Base-by-base conservation (phyloP, 768 basidiomycete genomes). In the Clavulina sp. region DNA sequence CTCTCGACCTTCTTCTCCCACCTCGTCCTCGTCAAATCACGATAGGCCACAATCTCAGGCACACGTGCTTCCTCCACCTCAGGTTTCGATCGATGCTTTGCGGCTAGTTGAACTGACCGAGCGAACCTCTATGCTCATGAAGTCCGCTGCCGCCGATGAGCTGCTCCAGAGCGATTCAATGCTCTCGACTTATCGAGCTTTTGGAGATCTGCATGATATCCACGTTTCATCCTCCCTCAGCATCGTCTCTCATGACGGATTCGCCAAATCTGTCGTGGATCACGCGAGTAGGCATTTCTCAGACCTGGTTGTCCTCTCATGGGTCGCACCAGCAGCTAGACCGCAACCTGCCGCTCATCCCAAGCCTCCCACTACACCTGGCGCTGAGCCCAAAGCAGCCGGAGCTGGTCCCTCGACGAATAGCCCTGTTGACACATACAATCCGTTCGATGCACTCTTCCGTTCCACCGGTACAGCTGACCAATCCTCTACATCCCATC, bases 31-130 rank as follows among this genome's bases (percentile, higher is more conserved):
- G n/a, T n/a, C n/a, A n/a, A n/a, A n/a, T n/a, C n/a, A 41, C 26
- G 16, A 19, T 21, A 29, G 24, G 23, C 18, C 21, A 33, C 32
- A 4, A 48, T 41, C 16, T n/a, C n/a, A n/a, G n/a, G n/a, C n/a
- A n/a, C n/a, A n/a, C n/a, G n/a, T n/a, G n/a, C n/a, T n/a, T n/a
- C n/a, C n/a, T n/a, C n/a, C n/a, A n/a, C n/a, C n/a, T n/a, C 19
- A 32, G 34, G 7, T 48, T 4, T 19, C 44, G 46, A 62, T 82
- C 23, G 78, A 84, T 48, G 89, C 88, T 0, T 70, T 96, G 4
- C 80, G 91, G 4, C 73, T 97, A 16, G 81, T 96, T 56, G 91
- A 95, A 63, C 69, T 81, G 23, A 76, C 78, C 0, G 78, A 80
- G 52, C 74, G 81, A 29, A 74, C 75, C 0, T 75, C 73, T 5